Conservation (phyloP, 169 alveolate genomes). For the Cryptosporidium felis region DNA sequence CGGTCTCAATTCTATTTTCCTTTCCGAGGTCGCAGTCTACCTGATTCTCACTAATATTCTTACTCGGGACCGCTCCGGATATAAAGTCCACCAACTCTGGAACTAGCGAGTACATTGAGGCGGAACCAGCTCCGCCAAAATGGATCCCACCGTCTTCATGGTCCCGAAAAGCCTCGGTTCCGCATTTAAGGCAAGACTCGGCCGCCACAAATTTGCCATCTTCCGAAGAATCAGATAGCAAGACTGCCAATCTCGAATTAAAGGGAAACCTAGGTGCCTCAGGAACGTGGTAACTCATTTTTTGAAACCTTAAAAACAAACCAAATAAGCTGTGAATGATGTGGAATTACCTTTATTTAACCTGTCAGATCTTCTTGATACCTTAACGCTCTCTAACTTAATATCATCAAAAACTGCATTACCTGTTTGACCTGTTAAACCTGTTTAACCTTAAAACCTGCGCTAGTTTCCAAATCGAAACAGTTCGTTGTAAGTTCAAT, state of each 20-base stretch:
- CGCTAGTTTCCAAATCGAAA: no score
- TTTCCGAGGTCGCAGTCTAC: no score
- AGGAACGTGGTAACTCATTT: conserved; percentile 2
- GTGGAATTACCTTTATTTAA: no score
- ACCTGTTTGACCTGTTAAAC: no score
- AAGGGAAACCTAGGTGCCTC: not conserved
- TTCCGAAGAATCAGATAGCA: not conserved
- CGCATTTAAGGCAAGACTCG: not conserved
- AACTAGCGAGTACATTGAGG: conserved; percentile 9
- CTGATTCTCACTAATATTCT: not conserved
- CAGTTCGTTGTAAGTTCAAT: no score
- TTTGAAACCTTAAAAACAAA: no score
- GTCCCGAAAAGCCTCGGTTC: not conserved
- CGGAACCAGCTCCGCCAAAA: not conserved
- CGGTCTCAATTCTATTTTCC: no score
- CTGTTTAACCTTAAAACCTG: no score
- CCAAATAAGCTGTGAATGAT: no score
- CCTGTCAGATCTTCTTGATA: no score
- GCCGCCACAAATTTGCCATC: not conserved
- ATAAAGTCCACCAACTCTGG: not conserved
- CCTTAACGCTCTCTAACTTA: no score
- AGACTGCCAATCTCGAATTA: not conserved
- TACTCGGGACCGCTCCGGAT: not conserved
- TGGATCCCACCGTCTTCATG: not conserved
- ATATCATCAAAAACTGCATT: no score